Evolutionary conservation across 2,329 filamentous ascomycete species (phyloP), one percentile per base, ranked within the genome.

Genomic region (Apiospora marii): DNA sequence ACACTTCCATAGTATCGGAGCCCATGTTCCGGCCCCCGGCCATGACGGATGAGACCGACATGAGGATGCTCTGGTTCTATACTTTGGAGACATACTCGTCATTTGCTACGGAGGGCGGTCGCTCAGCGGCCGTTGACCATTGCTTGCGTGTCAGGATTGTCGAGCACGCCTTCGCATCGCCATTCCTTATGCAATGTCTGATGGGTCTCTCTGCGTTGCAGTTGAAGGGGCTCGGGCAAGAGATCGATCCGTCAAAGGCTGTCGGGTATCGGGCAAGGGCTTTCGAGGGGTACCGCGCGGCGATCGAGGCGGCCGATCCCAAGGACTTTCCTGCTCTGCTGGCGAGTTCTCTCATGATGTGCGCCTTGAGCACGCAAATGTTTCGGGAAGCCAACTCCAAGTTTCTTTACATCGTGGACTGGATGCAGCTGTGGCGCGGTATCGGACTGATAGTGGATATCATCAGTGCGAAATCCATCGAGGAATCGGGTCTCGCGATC

Each of bases 61-160:
- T 90, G 86, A 85, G 84, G 74, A 83, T 90, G 53, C 77, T 90
- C 8, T 90, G 87, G 87, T 88, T 88, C 76, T 90, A 88, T 76
- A 86, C 85, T 16, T 82, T 81, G 12, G 78, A 83, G 44, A 87
- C 86, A 12, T 87, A 81, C 74, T 73, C 79, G 3, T 86, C 85
- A 19, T 88, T 90, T 76, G 82, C 85, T 19, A 79, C 85, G 41
- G 79, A 84, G 30, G 78, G 79, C 22, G 81, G 81, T 48, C 77
- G 76, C 8, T 79, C 81, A 4, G 75, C 79, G 13, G 75, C 80
- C 0, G 76, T 86, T 70, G 83, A 86, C 72, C 78, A 84, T 12
- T 81, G 87, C 30, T 82, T 90, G 73, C 84, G 83, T 73, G 81
- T 85, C 37, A 82, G 81, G 30, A 79, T 90, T 61, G 84, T 88